These are phyloP conservation scores for Dendrobium nobile DNA, from an alignment of 106 monocot species.

Conservation along the genomic window DNA sequence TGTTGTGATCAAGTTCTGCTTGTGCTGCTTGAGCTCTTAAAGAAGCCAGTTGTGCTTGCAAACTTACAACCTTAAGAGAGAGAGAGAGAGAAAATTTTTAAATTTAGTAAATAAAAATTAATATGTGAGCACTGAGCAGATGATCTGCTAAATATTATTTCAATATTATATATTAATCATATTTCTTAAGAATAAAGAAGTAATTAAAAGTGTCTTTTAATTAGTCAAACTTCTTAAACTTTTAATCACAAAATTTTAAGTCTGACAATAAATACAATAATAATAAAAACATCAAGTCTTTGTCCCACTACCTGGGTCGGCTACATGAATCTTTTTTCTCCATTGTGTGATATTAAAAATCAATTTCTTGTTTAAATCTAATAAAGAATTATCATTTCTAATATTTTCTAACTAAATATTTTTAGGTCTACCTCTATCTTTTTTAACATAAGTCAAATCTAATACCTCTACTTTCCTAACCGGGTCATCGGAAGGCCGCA, in stretches of 20 bases:
- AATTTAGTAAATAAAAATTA: background rate
- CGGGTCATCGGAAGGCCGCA: too few relatives aligned
- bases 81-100: background rate
- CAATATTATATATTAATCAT: background rate
- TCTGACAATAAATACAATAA: background rate
- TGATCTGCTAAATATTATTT: background rate
- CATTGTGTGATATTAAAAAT: too few relatives aligned
- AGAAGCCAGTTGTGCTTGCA: conserved; percentile 71
- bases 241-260: background rate
- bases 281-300: too few relatives aligned
- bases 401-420: too few relatives aligned
- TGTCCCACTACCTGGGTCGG: too few relatives aligned
- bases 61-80: conserved; percentile 53
- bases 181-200: background rate
- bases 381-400: too few relatives aligned
- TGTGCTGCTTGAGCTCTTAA: conserved; percentile 54
- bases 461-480: too few relatives aligned
- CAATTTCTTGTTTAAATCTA: too few relatives aligned
- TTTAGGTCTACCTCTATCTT: too few relatives aligned
- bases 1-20: conserved; percentile 6
- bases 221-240: background rate
- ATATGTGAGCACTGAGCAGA: background rate
- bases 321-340: too few relatives aligned
- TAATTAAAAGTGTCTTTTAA: background rate
- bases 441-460: too few relatives aligned